Evolutionary conservation across 352 stramenopile species (phyloP).

Genomic region (Blastocystis sp.): DNA sequence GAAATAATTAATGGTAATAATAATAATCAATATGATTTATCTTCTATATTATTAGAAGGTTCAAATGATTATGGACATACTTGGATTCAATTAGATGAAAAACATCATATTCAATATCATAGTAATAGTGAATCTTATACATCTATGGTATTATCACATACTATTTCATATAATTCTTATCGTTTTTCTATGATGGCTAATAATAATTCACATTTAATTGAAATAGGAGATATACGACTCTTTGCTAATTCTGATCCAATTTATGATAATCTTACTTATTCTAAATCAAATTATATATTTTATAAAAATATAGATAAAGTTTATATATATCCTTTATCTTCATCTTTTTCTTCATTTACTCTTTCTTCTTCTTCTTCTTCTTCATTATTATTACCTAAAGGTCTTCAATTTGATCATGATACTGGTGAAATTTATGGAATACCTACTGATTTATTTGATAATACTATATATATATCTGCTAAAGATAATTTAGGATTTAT

Average conservation of each 20-base stretch:
- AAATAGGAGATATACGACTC: no score
- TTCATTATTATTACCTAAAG: no score
- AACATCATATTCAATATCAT: no score
- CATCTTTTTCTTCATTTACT: no score
- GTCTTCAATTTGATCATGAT: not conserved
- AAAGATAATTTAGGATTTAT: not conserved
- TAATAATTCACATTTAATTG: no score
- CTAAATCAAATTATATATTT: slow-evolving; percentile 6
- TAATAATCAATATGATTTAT: not conserved
- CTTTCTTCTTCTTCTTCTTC: not conserved
- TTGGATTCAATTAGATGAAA: slow-evolving; percentile 16
- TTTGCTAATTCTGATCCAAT: no score
- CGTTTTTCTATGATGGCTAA: no score
- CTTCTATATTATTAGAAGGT: slow-evolving; percentile 8
- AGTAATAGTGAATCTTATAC: no score
- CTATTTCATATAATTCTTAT: no score
- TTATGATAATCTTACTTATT: slow-evolving; percentile 1
- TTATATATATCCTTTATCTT: not conserved
- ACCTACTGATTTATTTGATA: slow-evolving; percentile 1
- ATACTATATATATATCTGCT: not conserved
- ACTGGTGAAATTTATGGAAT: slow-evolving; percentile 15
- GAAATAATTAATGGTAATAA: not conserved
- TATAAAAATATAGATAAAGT: slow-evolving; percentile 6
- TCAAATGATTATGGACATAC: not conserved
- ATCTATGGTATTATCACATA: no score